Evolutionary conservation across 2,329 filamentous ascomycete genomes (phyloP).

Genomic region (Sclerotinia nivalis): DNA sequence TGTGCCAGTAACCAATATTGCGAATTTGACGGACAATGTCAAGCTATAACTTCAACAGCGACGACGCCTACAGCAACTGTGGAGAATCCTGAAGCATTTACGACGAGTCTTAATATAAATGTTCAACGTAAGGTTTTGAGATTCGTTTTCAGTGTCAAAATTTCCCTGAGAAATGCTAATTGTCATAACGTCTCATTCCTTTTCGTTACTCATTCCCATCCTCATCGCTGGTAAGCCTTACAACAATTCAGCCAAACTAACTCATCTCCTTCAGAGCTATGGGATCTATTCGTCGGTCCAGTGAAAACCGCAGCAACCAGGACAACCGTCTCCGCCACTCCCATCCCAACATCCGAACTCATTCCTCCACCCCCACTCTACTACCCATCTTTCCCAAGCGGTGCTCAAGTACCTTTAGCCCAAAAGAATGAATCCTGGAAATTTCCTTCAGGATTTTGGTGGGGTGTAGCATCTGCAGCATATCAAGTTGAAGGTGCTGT

Average conservation of each 20-base stretch:
- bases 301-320: conserved; percentile 32
- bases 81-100: conserved; percentile 29
- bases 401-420: conserved; percentile 26
- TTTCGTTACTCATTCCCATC: background rate
- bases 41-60: background rate
- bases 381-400: conserved; percentile 29
- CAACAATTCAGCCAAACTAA: no score
- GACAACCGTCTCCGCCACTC: conserved; percentile 35
- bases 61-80: conserved; percentile 10
- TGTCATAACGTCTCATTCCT: background rate
- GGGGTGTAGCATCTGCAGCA: conserved; percentile 52
- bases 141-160: background rate
- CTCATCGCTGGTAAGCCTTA: conserved; percentile 26
- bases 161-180: background rate
- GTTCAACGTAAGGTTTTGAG: conserved; percentile 26
- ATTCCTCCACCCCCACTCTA: conserved; percentile 34
- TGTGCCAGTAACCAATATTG: conserved; percentile 4
- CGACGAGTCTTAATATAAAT: conserved; percentile 27
- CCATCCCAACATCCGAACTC: conserved; percentile 33
- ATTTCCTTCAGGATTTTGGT: conserved; percentile 45
- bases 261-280: conserved; percentile 22
- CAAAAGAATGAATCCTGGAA: conserved; percentile 36
- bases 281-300: conserved; percentile 36
- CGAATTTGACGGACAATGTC: background rate
- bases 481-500: conserved; percentile 50